A percentile compares a stretch with the other conserved stretches of the same genome.
phyloP scores from a whole-genome alignment of 1,284 basidiomycete genomes.

The Termitomyces sp. region DNA sequence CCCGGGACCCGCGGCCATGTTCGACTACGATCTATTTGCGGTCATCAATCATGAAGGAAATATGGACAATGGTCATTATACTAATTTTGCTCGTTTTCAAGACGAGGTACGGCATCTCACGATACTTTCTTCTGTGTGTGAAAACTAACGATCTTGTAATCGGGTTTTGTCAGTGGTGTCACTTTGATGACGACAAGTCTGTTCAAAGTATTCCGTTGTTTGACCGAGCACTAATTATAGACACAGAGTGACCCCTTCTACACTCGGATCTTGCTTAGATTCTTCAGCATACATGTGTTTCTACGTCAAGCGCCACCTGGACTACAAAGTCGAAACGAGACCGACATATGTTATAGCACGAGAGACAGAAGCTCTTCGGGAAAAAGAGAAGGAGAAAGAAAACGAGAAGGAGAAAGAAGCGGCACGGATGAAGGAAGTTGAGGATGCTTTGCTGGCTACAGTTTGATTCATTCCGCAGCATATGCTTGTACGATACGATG shows the following conservation, averaged over 20 bases:
- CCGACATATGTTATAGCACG: conserved; percentile 69
- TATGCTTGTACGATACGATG: neutral
- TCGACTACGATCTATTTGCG: conserved; percentile 89
- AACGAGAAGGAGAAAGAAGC: conserved; percentile 51
- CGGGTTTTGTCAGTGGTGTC: conserved; percentile 71
- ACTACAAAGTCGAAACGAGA: conserved; percentile 67
- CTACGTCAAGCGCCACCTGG: conserved; percentile 82
- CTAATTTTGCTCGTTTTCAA: conserved; percentile 73
- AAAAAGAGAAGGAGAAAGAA: conserved; percentile 61
- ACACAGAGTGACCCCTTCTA: conserved; percentile 65
- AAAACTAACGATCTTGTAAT: neutral
- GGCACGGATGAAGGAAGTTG: conserved; percentile 54
- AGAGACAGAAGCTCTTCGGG: conserved; percentile 60
- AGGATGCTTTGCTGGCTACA: conserved; percentile 53
- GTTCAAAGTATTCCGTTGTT: conserved; percentile 1
- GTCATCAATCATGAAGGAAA: conserved; percentile 95
- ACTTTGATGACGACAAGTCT: conserved; percentile 92
- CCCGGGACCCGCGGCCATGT: conserved; percentile 65
- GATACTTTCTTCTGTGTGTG: neutral
- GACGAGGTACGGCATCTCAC: conserved; percentile 54
- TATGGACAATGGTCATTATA: conserved; percentile 94
- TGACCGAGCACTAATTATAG: conserved; percentile 2
- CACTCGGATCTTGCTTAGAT: conserved; percentile 58
- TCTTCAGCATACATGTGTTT: conserved; percentile 89
- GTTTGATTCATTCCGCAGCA: conserved; percentile 12